phyloP scores from a whole-genome alignment of 1,139 yeast genomes.

The Saccharomycopsis hybrid region DNA sequence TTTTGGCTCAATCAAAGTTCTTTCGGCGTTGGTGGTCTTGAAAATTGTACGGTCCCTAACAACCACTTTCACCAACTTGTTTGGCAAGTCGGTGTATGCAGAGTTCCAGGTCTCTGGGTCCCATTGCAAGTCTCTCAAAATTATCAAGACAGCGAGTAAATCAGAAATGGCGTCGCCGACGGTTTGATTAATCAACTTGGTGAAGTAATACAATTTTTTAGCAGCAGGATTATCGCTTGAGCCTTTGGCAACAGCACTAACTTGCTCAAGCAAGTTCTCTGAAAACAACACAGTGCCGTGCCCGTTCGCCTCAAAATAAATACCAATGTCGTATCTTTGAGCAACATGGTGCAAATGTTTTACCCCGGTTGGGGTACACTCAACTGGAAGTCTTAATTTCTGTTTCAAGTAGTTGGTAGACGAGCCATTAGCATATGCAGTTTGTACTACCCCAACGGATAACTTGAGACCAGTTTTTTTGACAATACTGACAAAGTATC shows the following conservation, averaged over 20 bases:
- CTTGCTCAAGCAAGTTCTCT: constrained; percentile 41
- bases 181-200: constrained; percentile 82
- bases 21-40: constrained; percentile 86
- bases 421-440: constrained; percentile 96
- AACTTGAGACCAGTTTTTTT: constrained; percentile 37
- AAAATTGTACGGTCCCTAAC: constrained; percentile 78
- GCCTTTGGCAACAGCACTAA: constrained; percentile 25
- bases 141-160: constrained; percentile 65
- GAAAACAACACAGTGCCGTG: constrained; percentile 94
- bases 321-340: constrained; percentile 77
- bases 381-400: constrained; percentile 66
- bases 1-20: constrained; percentile 66
- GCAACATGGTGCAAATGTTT: constrained; percentile 89
- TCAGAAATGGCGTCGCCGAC: constrained; percentile 98
- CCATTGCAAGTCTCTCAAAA: constrained; percentile 50
- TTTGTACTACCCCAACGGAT: constrained; percentile 83
- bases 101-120: constrained; percentile 69
- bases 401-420: constrained; percentile 69
- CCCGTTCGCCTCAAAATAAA: constrained; percentile 98
- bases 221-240: constrained; percentile 40
- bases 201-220: constrained; percentile 46
- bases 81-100: constrained; percentile 80
- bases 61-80: constrained; percentile 68
- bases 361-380: constrained; percentile 93
- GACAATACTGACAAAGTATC: constrained; percentile 52